Base-by-base conservation (phyloP, 2,329 filamentous ascomycete species). In the Cercospora brassicicola region DNA sequence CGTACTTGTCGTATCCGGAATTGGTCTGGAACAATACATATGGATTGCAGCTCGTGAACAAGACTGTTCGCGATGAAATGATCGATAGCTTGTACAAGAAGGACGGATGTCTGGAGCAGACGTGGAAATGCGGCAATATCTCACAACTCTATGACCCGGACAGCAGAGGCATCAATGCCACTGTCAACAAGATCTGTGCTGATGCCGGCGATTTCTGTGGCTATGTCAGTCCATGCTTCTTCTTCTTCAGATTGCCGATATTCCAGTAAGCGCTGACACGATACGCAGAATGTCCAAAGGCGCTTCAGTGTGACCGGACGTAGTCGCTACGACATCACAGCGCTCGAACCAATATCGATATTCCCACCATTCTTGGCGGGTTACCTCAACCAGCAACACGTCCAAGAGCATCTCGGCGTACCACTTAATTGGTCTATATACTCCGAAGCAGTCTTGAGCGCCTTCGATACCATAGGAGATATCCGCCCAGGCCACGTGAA, bases 1-100 rank as follows among this genome's bases (percentile, higher is more conserved):
- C 85, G 73, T 80, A 80, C 64, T 81, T 81, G 0, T 79, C 78
- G 0, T 86, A 85, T 71, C 81, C 83, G 0, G 56, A 72, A 2
- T 83, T 87, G 71, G 83, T 85, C 0, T 84, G 82, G 75, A 85
- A 87, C 74, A 88, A 88, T 68, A 86, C 85, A 4, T 89, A 88
- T 70, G 82, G 81, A n/a, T 81, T 88, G 55, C 71, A 84, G 69
- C 76, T 80, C 0, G 80, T 2, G 71, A 88, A 88, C 69, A 84
- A 88, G 18, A 86, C 85, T 2, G 82, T 87, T 3, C 87, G 87
- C 2, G 26, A 26, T 4, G 75, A 82, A 84, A 67, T 88, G 85
- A 72, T 85, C 84, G 78, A 86, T 84, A 67, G 85, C 86, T 51
- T 84, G 84, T 77, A 78, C 67, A 77, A 79, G 9, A 76, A 79